Evolutionary conservation across 495 filamentous ascomycete genomes (phyloP), one percentile per base, ranked within the genome.

Genomic region (Talaromyces nanjingensis): DNA sequence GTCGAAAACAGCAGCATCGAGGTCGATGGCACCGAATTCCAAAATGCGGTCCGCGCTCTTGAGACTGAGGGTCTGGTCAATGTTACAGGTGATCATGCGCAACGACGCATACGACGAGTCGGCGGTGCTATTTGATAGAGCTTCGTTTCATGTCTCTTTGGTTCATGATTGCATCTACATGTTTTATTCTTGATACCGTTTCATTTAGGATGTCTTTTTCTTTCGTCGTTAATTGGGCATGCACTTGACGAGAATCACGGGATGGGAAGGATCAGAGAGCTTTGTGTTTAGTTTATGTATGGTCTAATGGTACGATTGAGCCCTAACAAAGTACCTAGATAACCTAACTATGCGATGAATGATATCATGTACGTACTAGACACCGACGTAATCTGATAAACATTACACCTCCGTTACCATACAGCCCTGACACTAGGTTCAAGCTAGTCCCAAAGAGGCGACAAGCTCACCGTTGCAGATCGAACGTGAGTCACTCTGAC

Each of bases 61-160:
- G 93, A 98, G 79, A 84, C 88, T 65, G 94, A 98, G 76, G 94
- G 96, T 3, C 72, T 82, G 18, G 81, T 97, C 60, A 88, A 88
- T 78, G 82, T 98, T 45, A 81, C 80, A 53, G 96, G 96, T 4
- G 93, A 98, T 68, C 94, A 93, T 9, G 78, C 88, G 22, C 86
- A 93, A 68, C 91, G 85, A 78, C 89, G 75, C 64, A 89, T 98
- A 64, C 86, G 93, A 71, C 87, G 92, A 69, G 84, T 93, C 63
- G 88, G 80, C 34, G 86, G 86, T 9, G 70, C 74, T 2, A 47
- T 64, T 33, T 31, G 25, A 33, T 62, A 54, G 6, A n/a, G 27
- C 18, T 5, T 59, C 16, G 11, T n/a, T 53, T 53, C 22, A 53
- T 53, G 18, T 53, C 52, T 55, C n/a, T 59, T 33, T 20, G 56